Evolutionary conservation across 164 flowering plant species (phyloP).

Genomic region (Tetracentron sinense): DNA sequence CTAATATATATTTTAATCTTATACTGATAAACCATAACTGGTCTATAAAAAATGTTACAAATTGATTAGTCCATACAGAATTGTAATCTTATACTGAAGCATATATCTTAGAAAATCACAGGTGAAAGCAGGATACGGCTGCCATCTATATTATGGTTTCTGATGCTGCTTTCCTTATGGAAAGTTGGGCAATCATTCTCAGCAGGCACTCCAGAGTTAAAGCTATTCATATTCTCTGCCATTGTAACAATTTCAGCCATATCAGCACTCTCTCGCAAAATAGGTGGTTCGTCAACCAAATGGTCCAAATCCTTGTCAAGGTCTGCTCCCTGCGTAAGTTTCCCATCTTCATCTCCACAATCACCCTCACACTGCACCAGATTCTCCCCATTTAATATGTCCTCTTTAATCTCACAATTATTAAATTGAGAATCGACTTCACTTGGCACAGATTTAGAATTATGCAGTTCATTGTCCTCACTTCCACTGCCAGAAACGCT

Average conservation of each 20-base stretch:
- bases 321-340: slow-evolving; percentile 10
- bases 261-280: slow-evolving; percentile 20
- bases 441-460: slow-evolving; percentile 16
- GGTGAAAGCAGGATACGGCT: slow-evolving; percentile 43
- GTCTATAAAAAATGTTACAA: background rate
- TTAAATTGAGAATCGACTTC: slow-evolving; percentile 21
- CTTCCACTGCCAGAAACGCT: slow-evolving; percentile 23
- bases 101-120: slow-evolving; percentile 1
- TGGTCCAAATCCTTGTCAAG: slow-evolving; percentile 26
- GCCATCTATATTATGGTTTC: slow-evolving; percentile 22
- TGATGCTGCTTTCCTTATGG: slow-evolving; percentile 19
- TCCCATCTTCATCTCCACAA: slow-evolving; percentile 20
- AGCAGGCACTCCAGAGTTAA: slow-evolving; percentile 18
- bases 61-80: background rate
- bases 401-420: slow-evolving; percentile 21
- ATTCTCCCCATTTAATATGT: slow-evolving; percentile 18
- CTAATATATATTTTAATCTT: background rate
- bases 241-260: slow-evolving; percentile 27
- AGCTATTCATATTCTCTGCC: slow-evolving; percentile 14
- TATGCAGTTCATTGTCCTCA: slow-evolving; percentile 22
- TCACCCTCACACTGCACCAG: slow-evolving; percentile 9
- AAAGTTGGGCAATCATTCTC: slow-evolving; percentile 30
- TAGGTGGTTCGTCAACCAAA: slow-evolving; percentile 15
- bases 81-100: background rate
- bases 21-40: background rate